These are phyloP conservation scores for Phenoliferia sp. DNA, from an alignment of 1,284 basidiomycete genomes.

Conservation along the genomic window DNA sequence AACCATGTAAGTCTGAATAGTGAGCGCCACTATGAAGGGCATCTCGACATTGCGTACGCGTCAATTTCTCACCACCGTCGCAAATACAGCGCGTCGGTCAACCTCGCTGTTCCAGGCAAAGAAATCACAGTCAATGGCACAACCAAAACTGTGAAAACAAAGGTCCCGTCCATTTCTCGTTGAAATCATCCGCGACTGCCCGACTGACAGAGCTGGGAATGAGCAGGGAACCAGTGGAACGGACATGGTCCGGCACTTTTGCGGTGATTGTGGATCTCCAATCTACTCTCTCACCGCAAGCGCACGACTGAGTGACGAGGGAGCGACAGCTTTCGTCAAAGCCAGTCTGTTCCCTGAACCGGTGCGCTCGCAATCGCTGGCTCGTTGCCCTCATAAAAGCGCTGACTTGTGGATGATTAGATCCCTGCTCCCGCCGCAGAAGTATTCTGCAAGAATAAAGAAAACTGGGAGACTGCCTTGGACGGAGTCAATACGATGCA, in stretches of 20 bases:
- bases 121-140: not conserved
- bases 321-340: not conserved
- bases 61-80: not conserved
- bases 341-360: not conserved
- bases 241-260: not conserved
- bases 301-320: not conserved
- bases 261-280: not conserved
- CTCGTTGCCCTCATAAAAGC: too few species aligned
- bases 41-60: not conserved
- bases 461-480: not conserved
- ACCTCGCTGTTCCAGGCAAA: not conserved
- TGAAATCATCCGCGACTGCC: not conserved
- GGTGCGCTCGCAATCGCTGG: not conserved
- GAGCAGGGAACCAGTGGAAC: not conserved
- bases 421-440: not conserved
- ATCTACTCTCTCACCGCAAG: not conserved
- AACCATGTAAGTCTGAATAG: not conserved
- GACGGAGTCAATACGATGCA: not conserved
- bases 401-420: too few species aligned
- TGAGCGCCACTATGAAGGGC: not conserved
- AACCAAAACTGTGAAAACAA: not conserved
- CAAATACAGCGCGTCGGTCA: not conserved
- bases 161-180: not conserved
- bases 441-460: not conserved
- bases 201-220: not conserved